Conservation (phyloP, 2,329 filamentous ascomycete species). For the Hortaea werneckii region DNA sequence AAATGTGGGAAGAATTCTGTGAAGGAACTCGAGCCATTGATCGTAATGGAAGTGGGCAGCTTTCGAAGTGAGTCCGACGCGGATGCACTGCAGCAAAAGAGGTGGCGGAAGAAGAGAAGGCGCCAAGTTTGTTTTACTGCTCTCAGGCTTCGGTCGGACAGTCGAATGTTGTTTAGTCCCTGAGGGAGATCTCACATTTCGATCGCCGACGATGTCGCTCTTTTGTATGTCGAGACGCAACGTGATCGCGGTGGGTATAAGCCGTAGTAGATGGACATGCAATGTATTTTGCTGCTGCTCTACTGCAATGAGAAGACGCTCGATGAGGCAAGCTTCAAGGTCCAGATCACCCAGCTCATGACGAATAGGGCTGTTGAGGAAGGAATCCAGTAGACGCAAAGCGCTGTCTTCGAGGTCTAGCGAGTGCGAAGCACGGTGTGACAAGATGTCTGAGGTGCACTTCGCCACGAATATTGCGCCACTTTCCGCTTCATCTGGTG, state of each 20-base stretch:
- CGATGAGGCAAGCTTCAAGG: constrained; percentile 18
- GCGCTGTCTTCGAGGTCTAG: neutral
- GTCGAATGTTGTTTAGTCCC: too few relatives aligned
- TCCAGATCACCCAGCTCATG: constrained; percentile 11
- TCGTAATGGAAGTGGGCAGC: constrained; percentile 71
- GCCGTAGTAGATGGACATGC: constrained; percentile 56
- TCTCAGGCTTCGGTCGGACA: neutral
- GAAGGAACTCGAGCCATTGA: constrained; percentile 81
- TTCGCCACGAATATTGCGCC: neutral
- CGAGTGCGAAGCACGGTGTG: constrained; percentile 11
- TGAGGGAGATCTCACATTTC: too few relatives aligned
- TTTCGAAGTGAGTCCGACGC: constrained; percentile 65
- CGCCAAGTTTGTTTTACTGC: constrained; percentile 15
- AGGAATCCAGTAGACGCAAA: neutral
- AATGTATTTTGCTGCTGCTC: constrained; percentile 9
- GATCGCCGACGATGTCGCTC: too few relatives aligned
- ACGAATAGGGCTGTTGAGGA: constrained; percentile 1
- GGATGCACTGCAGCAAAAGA: constrained; percentile 70
- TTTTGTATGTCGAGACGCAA: constrained; percentile 29
- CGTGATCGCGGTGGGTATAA: constrained; percentile 64
- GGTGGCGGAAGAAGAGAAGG: constrained; percentile 46
- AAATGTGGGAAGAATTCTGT: constrained; percentile 75
- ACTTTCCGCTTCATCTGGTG: constrained; percentile 3
- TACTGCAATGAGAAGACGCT: constrained; percentile 14
- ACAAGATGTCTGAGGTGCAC: neutral